phyloP scores from a whole-genome alignment of 2,329 filamentous ascomycete species.

The Stagonosporopsis cucurbitacearum region DNA sequence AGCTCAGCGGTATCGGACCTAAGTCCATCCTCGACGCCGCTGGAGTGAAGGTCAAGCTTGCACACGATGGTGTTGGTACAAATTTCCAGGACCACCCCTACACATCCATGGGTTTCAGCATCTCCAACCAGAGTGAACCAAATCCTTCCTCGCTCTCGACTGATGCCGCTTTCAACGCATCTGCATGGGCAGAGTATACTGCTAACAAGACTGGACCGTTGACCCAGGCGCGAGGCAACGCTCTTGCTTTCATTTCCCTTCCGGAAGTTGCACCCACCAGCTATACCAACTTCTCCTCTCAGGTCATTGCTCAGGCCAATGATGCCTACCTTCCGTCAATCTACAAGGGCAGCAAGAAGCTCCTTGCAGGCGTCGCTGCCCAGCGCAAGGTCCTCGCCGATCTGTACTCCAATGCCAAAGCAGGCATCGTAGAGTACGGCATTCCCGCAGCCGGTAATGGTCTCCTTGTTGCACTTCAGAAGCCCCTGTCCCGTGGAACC shows the following conservation, averaged over 20 bases:
- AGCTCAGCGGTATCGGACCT: slow-evolving; percentile 42
- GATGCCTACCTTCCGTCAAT: slow-evolving; percentile 31
- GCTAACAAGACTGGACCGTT: slow-evolving; percentile 36
- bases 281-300: slow-evolving; percentile 25
- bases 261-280: slow-evolving; percentile 28
- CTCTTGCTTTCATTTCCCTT: slow-evolving; percentile 37
- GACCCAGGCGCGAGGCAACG: slow-evolving; percentile 36
- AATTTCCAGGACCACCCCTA: slow-evolving; percentile 47
- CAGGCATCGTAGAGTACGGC: slow-evolving; percentile 35
- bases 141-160: slow-evolving; percentile 30
- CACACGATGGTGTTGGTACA: slow-evolving; percentile 39
- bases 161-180: slow-evolving; percentile 37
- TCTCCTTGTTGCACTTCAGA: slow-evolving; percentile 40
- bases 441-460: slow-evolving; percentile 45
- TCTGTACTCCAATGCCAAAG: slow-evolving; percentile 29
- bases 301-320: slow-evolving; percentile 18
- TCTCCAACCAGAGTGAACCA: slow-evolving; percentile 29
- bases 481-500: slow-evolving; percentile 51
- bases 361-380: slow-evolving; percentile 32
- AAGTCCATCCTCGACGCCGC: slow-evolving; percentile 34
- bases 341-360: slow-evolving; percentile 34
- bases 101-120: slow-evolving; percentile 28
- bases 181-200: slow-evolving; percentile 37
- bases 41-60: slow-evolving; percentile 34
- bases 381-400: slow-evolving; percentile 39